These are phyloP conservation scores for Polyplosphaeria fusca DNA, from an alignment of 495 filamentous ascomycete species.

Conservation along the genomic window DNA sequence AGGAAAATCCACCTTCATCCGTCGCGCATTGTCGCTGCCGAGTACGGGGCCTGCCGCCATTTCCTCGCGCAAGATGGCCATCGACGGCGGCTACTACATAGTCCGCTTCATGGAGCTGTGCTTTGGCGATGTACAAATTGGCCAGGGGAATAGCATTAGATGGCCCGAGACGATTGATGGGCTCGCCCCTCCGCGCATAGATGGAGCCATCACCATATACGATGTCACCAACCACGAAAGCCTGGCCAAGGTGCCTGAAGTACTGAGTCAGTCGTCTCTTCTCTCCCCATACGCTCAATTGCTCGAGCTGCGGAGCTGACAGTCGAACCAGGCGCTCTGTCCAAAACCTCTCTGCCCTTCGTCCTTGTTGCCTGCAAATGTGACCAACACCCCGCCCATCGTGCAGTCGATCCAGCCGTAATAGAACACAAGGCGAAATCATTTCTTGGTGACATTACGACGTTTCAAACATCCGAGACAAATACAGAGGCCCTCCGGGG, in stretches of 20 bases:
- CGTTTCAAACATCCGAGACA: conserved; percentile 68
- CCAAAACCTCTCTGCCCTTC: conserved; percentile 64
- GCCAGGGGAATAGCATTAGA: conserved; percentile 62
- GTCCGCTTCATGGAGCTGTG: conserved; percentile 79
- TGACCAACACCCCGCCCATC: conserved; percentile 60
- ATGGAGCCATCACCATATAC: conserved; percentile 81
- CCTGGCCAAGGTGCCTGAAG: conserved; percentile 61
- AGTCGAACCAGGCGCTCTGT: conserved; percentile 59
- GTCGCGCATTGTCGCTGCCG: conserved; percentile 69
- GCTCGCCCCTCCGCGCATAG: conserved; percentile 64
- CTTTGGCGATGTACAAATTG: conserved; percentile 63
- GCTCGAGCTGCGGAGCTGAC: conserved; percentile 6
- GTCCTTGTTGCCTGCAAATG: conserved; percentile 82
- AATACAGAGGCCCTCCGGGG: conserved; percentile 71
- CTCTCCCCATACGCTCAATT: conserved; percentile 1
- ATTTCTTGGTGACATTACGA: conserved; percentile 59
- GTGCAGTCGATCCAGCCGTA: conserved; percentile 57
- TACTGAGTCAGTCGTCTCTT: conserved; percentile 64
- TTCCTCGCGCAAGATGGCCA: conserved; percentile 65
- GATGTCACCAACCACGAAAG: conserved; percentile 75
- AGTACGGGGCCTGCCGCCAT: conserved; percentile 50
- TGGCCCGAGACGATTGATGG: conserved; percentile 76
- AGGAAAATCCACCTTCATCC: conserved; percentile 89
- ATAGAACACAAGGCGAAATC: conserved; percentile 56
- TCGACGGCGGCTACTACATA: conserved; percentile 72